phyloP scores from a whole-genome alignment of 768 basidiomycete genomes.

The Leccinum variicolor region DNA sequence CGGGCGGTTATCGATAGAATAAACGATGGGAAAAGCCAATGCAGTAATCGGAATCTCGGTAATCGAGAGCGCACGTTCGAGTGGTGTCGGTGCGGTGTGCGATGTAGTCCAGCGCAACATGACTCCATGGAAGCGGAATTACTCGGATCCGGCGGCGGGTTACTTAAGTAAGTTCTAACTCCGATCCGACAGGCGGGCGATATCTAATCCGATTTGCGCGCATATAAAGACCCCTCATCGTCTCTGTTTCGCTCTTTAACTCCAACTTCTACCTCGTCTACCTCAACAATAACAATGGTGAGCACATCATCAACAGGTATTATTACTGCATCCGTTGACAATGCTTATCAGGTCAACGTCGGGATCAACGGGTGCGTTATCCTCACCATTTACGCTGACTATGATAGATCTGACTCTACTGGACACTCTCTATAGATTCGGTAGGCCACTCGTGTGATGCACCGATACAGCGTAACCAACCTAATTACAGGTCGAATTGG shows the following conservation, averaged over 20 bases:
- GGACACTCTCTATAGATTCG: constrained; percentile 53
- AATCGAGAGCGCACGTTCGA: constrained; percentile 9
- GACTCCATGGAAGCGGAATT: not conserved
- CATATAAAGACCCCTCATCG: constrained; percentile 25
- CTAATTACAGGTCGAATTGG: constrained; percentile 84
- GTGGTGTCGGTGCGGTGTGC: not conserved
- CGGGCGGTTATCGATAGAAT: not conserved
- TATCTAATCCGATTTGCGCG: not conserved
- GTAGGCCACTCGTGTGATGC: constrained; percentile 40
- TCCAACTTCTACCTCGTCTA: constrained; percentile 5
- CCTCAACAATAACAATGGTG: constrained; percentile 24
- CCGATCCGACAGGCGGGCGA: constrained; percentile 19
- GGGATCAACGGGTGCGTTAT: constrained; percentile 89
- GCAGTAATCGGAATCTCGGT: too few relatives aligned
- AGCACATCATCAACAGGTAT: not conserved
- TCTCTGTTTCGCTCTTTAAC: constrained; percentile 1
- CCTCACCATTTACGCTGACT: not conserved
- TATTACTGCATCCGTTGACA: constrained; percentile 2
- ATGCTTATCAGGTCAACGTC: constrained; percentile 61
- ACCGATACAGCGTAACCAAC: constrained; percentile 6
- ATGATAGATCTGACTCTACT: constrained; percentile 13
- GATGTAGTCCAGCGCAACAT: not conserved
- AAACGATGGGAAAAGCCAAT: not conserved
- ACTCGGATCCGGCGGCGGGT: constrained; percentile 5
- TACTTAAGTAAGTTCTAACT: constrained; percentile 16